Percentiles rank a stretch among this genome's conserved stretches.
phyloP scores from a whole-genome alignment of 106 monocot genomes.

The Xerophyta viscosa region DNA sequence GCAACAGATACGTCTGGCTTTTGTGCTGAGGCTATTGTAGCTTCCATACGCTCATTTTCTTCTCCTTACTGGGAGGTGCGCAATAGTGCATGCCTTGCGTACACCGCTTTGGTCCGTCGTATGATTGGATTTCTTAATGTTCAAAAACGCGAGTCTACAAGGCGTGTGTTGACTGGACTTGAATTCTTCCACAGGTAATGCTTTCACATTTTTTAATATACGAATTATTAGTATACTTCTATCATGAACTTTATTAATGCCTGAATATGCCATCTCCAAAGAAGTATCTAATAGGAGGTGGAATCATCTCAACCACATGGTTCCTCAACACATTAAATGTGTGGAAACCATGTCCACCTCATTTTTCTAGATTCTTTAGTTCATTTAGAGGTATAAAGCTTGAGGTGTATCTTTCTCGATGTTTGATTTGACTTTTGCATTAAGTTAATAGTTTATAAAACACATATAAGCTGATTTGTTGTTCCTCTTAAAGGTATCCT shows the following conservation, averaged over 20 bases:
- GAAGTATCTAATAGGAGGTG: too few species aligned
- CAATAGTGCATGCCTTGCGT: constrained; percentile 91
- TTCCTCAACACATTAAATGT: too few species aligned
- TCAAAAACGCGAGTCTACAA: constrained; percentile 66
- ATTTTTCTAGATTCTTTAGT: too few species aligned
- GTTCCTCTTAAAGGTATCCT: constrained; percentile 64
- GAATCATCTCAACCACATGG: too few species aligned
- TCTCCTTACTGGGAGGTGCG: constrained; percentile 97
- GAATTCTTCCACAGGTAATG: constrained; percentile 97
- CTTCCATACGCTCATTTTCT: constrained; percentile 75
- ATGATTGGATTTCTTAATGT: constrained; percentile 98
- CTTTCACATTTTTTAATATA: too few species aligned
- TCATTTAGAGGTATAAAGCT: too few species aligned
- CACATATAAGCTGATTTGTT: neutral
- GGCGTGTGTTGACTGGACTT: constrained; percentile 75
- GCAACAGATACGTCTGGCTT: constrained; percentile 90
- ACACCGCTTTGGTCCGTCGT: constrained; percentile 80
- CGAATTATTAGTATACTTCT: too few species aligned
- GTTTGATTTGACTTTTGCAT: too few species aligned
- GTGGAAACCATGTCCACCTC: too few species aligned
- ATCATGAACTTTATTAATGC: too few species aligned
- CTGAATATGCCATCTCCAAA: too few species aligned
- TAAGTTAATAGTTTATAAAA: neutral
- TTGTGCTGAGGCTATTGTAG: constrained; percentile 75
- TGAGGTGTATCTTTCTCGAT: too few species aligned